phyloP scores from a whole-genome alignment of 148 eudicot species.

The Arbutus unedo region DNA sequence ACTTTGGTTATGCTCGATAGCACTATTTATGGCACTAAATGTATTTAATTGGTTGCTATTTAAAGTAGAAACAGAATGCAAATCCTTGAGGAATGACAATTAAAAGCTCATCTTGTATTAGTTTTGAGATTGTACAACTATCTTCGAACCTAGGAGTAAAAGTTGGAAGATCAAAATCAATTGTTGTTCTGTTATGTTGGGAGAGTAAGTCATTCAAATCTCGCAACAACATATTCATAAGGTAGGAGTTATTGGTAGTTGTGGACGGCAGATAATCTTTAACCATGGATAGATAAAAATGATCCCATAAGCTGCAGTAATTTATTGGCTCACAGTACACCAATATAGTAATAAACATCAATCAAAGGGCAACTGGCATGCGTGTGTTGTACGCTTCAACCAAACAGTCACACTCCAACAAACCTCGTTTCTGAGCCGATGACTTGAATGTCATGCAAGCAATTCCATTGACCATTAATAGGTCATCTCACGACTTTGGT shows the following conservation, averaged over 20 bases:
- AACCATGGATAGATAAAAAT: not conserved
- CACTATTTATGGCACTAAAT: not conserved
- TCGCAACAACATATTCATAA: not conserved
- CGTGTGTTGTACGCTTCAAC: no score
- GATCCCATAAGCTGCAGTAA: not conserved
- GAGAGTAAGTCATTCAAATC: not conserved
- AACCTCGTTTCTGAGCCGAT: not conserved
- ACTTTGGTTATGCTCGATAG: not conserved
- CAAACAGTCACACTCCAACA: not conserved
- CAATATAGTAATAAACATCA: no score
- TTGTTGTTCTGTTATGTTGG: no score
- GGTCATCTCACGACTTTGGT: no score
- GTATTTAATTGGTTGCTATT: not conserved
- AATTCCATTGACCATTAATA: no score
- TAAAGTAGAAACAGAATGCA: not conserved
- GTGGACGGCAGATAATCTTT: not conserved
- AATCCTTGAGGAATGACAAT: not conserved
- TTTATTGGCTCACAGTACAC: no score
- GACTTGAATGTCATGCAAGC: not conserved
- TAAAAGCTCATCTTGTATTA: not conserved
- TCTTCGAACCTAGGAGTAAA: no score
- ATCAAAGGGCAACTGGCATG: no score
- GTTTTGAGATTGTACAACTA: no score
- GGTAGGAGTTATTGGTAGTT: not conserved
- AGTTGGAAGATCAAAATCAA: no score